A percentile compares a stretch with the other conserved stretches of the same genome.
These are phyloP conservation scores for Metarhizium humberi DNA, from an alignment of 2,329 filamentous ascomycete species.

Conservation along the genomic window DNA sequence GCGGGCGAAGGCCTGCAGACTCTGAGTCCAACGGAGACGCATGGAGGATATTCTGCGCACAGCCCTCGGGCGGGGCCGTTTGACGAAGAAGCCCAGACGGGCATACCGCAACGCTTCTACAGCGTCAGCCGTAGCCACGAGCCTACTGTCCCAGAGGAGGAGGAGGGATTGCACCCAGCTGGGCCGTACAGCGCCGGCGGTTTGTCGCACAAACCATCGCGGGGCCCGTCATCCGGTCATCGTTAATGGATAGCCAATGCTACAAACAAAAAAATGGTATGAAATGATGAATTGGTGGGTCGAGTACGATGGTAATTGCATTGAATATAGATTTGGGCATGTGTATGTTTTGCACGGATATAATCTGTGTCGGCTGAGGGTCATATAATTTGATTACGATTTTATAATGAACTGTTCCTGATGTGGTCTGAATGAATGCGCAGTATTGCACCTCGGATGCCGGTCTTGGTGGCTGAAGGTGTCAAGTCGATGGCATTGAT, in stretches of 20 bases:
- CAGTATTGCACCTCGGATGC: no score
- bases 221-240: slow-evolving; percentile 14
- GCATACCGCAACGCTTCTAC: slow-evolving; percentile 21
- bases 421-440: no score
- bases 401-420: no score
- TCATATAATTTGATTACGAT: no score
- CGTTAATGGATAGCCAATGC: neutral
- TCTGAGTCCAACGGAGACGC: slow-evolving; percentile 18
- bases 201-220: slow-evolving; percentile 1
- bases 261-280: slow-evolving; percentile 5
- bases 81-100: slow-evolving; percentile 34
- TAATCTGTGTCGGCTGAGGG: neutral
- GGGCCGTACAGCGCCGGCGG: slow-evolving; percentile 6
- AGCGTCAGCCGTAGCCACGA: slow-evolving; percentile 16
- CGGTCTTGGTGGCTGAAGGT: no score
- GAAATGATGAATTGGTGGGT: neutral
- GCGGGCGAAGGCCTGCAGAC: slow-evolving; percentile 36
- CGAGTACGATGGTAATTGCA: neutral
- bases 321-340: neutral
- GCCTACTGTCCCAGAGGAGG: slow-evolving; percentile 8
- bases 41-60: slow-evolving; percentile 17
- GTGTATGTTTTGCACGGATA: neutral
- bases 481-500: no score
- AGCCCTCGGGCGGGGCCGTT: slow-evolving; percentile 25
- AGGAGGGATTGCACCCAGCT: slow-evolving; percentile 8